These are phyloP conservation scores for Hericium erinaceus DNA, from an alignment of 768 basidiomycete genomes.

Conservation along the genomic window DNA sequence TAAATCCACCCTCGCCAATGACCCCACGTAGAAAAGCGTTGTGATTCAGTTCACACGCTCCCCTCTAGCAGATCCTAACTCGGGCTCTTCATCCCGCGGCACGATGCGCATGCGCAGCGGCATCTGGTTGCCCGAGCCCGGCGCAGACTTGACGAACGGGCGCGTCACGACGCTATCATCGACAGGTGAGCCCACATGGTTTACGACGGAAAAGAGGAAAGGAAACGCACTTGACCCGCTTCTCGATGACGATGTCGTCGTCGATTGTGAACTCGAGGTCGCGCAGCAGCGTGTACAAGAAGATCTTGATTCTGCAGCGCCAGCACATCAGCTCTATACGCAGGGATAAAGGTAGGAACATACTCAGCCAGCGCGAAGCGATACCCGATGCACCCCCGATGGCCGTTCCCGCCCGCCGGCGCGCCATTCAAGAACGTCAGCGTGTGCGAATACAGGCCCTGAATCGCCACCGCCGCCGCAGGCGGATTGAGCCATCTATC, in stretches of 20 bases:
- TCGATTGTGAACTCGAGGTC: conserved; percentile 48
- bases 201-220: background rate
- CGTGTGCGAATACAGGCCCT: conserved; percentile 44
- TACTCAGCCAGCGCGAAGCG: conserved; percentile 53
- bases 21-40: no score
- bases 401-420: conserved; percentile 33
- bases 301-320: conserved; percentile 46
- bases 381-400: conserved; percentile 51
- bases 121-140: conserved; percentile 50
- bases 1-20: no score
- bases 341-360: conserved; percentile 20
- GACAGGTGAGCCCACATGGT: background rate
- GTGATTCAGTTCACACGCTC: no score
- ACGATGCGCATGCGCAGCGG: conserved; percentile 39
- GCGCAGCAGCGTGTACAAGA: conserved; percentile 47
- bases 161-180: conserved; percentile 40
- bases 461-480: conserved; percentile 28
- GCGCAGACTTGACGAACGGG: conserved; percentile 47
- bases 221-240: conserved; percentile 51
- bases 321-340: background rate
- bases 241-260: conserved; percentile 46
- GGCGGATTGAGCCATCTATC: conserved; percentile 42
- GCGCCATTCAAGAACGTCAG: conserved; percentile 51
- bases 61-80: no score
- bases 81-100: background rate